A percentile compares a stretch with the other conserved stretches of the same genome.
These are phyloP conservation scores for Cryptococcus maquisensis DNA, from an alignment of 1,284 basidiomycete species.

Conservation along the genomic window DNA sequence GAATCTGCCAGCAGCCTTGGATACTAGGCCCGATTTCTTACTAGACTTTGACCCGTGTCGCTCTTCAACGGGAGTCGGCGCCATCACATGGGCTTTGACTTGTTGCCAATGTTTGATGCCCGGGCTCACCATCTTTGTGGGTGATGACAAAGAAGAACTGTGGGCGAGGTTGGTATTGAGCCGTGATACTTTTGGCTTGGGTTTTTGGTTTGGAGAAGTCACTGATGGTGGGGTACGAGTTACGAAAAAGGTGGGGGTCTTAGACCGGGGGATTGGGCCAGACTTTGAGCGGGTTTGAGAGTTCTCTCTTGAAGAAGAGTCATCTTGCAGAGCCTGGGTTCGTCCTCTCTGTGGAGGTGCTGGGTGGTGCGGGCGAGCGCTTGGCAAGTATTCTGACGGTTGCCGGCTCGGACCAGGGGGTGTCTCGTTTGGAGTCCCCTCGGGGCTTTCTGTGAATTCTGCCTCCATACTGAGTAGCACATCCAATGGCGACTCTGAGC, in stretches of 20 bases:
- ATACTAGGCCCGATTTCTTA: slow-evolving; percentile 28
- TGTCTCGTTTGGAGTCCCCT: slow-evolving; percentile 15
- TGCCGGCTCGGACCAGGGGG: not conserved
- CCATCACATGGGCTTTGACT: slow-evolving; percentile 37
- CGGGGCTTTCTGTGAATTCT: slow-evolving; percentile 24
- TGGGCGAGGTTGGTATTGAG: slow-evolving; percentile 27
- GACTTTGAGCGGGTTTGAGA: slow-evolving; percentile 9
- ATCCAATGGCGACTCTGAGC: slow-evolving; percentile 13
- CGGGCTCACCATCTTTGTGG: slow-evolving; percentile 30
- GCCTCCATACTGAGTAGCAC: slow-evolving; percentile 19
- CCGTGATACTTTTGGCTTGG: slow-evolving; percentile 25
- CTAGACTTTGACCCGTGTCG: slow-evolving; percentile 1
- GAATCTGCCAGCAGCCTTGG: slow-evolving; percentile 37
- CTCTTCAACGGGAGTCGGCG: slow-evolving; percentile 30
- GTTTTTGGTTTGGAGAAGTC: slow-evolving; percentile 9
- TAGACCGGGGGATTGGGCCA: slow-evolving; percentile 2
- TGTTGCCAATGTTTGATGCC: slow-evolving; percentile 43
- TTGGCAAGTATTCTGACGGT: not conserved
- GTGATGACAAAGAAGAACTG: slow-evolving; percentile 11
- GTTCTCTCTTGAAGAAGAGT: slow-evolving; percentile 4
- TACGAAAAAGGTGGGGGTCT: slow-evolving; percentile 7
- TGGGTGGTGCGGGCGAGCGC: not conserved
- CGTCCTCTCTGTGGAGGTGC: not conserved
- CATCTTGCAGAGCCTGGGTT: not conserved
- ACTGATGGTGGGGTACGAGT: slow-evolving; percentile 9